Base-by-base conservation (phyloP, 225 moss, liverwort and hornwort species). In the Pseudisothecium myosuroides region DNA sequence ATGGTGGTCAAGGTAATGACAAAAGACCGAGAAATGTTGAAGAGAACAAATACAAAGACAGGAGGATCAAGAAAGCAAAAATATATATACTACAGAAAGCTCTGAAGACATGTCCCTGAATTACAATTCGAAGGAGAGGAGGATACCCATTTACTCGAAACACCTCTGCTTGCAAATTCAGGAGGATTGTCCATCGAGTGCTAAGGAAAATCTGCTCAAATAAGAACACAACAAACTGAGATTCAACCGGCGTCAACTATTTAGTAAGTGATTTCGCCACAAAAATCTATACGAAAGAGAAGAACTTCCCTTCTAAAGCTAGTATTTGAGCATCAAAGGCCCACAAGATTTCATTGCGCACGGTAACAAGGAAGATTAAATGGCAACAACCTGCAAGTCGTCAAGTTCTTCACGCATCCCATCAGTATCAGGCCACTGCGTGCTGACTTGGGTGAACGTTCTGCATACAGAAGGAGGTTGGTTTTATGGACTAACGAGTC, bases 381-480 rank as follows among this genome's bases (percentile, higher is more conserved):
- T 75, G 63, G 76, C 56, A 88, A 68, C 69, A 87, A 99, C 98
- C 97, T 97, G 97, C 90, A 99, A 92, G 86, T 99, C 96, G 86
- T 99, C 99, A 86, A 99, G 91, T 92, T 99, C 99, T 95, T 99
- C 99, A 91, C 99, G 95, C 96, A 97, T 99, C 71, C 96, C 92
- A 88, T 99, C 99, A 82, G 94, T 99, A 64, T 99, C 99, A 91
- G 95, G 90, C 99, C 99, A 99, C 88, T 99, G 95, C 24, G 93
- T 95, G 92, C 97, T 99, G 88, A 99, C 96, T 92, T 99, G 97
- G 83, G 95, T 96, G 83, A 99, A 99, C 34, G 99, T 99, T 95
- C 99, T 99, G 94, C 89, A 90, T 52, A 62, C 73, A 88, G 28
- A 72, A 85, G 54, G 74, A 77, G 73, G 24, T 74, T 72, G 12